phyloP scores from a whole-genome alignment of 306 rosid species.

The Benincasa hispida region DNA sequence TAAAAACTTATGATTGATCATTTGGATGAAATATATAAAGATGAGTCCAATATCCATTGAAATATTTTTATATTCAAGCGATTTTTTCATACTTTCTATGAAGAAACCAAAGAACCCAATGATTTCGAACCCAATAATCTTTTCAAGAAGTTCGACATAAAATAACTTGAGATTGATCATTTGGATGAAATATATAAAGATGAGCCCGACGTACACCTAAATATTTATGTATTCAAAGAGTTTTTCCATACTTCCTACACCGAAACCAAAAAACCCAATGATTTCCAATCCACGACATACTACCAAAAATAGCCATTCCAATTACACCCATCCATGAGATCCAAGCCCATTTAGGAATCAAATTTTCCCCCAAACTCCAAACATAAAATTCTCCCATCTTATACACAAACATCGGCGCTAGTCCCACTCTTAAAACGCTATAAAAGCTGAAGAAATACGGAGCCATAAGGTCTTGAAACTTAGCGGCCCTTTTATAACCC shows the following conservation, averaged over 20 bases:
- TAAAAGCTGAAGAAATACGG: constrained; percentile 29
- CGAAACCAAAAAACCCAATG: constrained; percentile 23
- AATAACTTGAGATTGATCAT: no score
- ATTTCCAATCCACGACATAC: constrained; percentile 27
- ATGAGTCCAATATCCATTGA: no score
- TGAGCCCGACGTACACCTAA: no score
- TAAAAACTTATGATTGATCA: no score
- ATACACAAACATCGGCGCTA: constrained; percentile 25
- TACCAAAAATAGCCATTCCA: constrained; percentile 15
- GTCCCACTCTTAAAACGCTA: constrained; percentile 22
- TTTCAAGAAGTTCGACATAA: no score
- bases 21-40: no score
- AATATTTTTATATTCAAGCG: no score
- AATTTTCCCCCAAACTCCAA: constrained; percentile 16
- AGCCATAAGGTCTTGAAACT: constrained; percentile 19
- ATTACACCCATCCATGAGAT: constrained; percentile 41
- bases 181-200: no score
- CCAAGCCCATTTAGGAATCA: constrained; percentile 41
- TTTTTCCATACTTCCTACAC: constrained; percentile 7
- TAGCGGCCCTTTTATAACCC: constrained; percentile 10
- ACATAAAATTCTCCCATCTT: constrained; percentile 25
- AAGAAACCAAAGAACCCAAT: no score
- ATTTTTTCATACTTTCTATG: no score
- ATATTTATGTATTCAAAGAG: no score
- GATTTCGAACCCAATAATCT: no score